A percentile compares a stretch with the other conserved stretches of the same genome.
Evolutionary conservation across 208 protist genomes (phyloP).

Genomic region (Naegleria lovaniensis): DNA sequence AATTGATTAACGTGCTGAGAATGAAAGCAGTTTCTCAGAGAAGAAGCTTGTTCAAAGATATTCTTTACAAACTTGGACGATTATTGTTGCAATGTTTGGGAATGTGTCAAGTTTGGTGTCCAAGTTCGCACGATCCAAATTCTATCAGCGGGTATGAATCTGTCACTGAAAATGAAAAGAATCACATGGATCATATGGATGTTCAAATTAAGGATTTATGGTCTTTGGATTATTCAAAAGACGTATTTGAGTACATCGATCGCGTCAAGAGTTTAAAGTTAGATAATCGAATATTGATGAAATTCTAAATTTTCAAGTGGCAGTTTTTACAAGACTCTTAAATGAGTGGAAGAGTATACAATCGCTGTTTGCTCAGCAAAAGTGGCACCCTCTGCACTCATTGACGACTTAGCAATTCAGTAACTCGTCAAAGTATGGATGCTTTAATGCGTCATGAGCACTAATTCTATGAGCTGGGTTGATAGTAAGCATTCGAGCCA

Average conservation of each 20-base stretch:
- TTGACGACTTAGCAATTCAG: not conserved
- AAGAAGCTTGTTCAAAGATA: not conserved
- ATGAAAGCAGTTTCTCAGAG: conserved; percentile 13
- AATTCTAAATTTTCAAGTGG: not conserved
- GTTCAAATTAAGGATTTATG: not conserved
- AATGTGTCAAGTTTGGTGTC: not conserved
- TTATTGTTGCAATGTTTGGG: not conserved
- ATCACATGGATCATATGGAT: not conserved
- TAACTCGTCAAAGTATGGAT: conserved; percentile 62
- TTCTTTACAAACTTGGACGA: not conserved
- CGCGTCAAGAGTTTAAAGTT: not conserved
- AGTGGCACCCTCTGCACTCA: not conserved
- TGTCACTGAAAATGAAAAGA: not conserved
- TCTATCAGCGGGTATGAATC: not conserved
- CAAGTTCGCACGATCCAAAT: not conserved
- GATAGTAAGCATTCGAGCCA: not conserved
- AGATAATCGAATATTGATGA: not conserved
- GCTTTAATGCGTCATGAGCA: conserved; percentile 60
- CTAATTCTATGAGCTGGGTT: conserved; percentile 57
- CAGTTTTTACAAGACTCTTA: not conserved
- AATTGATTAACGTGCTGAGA: not conserved
- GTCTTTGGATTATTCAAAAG: not conserved
- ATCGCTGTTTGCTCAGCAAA: not conserved
- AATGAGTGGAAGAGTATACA: not conserved
- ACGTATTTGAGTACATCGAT: not conserved